A percentile compares a stretch with the other conserved stretches of the same genome.
Evolutionary conservation across 78 protist species (phyloP).

Genomic region (Dictyostelium discoideum): DNA sequence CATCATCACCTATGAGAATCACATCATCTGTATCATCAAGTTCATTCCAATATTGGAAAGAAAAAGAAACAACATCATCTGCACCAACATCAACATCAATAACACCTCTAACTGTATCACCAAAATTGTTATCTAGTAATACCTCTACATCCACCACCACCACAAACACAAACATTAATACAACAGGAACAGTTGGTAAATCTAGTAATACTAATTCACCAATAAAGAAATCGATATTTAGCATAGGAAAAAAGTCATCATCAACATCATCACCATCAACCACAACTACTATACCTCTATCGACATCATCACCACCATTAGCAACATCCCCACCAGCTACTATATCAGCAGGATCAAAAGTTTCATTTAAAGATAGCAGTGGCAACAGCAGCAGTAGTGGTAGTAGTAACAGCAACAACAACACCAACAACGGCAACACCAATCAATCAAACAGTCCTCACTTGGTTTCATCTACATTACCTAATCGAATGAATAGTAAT

Average conservation of each 20-base stretch:
- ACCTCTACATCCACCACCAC: neutral
- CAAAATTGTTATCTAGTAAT: neutral
- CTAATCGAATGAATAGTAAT: constrained; percentile 7
- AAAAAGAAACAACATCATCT: constrained; percentile 15
- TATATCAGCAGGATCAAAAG: constrained; percentile 22
- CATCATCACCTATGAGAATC: neutral
- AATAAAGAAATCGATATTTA: constrained; percentile 27
- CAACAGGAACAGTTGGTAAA: neutral
- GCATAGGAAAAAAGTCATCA: constrained; percentile 28
- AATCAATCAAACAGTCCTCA: neutral
- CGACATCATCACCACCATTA: neutral
- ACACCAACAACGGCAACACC: neutral
- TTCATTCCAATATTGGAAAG: constrained; percentile 73
- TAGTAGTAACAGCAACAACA: neutral
- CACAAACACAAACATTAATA: neutral
- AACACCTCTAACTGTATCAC: constrained; percentile 15
- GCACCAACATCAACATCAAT: neutral
- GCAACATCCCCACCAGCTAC: neutral
- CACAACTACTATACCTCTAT: neutral
- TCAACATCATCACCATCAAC: neutral
- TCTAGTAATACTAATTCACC: neutral
- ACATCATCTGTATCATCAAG: constrained; percentile 12
- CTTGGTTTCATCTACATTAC: neutral
- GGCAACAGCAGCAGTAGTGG: neutral
- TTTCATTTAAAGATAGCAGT: neutral